Base-by-base conservation (phyloP, 2,329 filamentous ascomycete genomes). In the Ascochyta viciae-villosae region DNA sequence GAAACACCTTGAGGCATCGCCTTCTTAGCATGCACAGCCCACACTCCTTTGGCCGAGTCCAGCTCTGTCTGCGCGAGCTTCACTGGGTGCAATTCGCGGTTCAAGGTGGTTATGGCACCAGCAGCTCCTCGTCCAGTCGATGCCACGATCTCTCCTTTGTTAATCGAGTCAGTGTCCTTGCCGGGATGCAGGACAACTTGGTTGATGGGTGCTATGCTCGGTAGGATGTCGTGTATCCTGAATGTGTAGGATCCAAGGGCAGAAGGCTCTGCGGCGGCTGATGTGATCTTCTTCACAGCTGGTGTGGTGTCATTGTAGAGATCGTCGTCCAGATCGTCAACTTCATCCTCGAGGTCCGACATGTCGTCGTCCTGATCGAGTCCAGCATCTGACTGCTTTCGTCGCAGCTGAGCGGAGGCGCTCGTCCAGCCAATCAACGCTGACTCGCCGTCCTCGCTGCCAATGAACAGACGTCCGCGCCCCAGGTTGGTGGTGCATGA, bases 381-480 rank as follows among this genome's bases (percentile, higher is more conserved):
- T 44, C 88, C 87, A 4, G 84, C 73, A 38, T 87, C 84, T 23
- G 84, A 82, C 63, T 87, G 87, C 63, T 85, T 89, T 65, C 87
- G 88, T 16, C 63, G 62, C 3, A 81, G 65, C 57, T 87, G 84
- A 10, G 80, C 77, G 50, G 87, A 83, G 63, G 88, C 89, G 60
- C 68, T 69, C 34, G 85, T 87, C 89, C 92, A 97, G 22, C 90
- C 89, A 24, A 99, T 73, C 4, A 99, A 82, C 1, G 91, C 74
- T 0, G 94, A 96, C 64, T 98, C 91, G 8, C 87, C 85, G 51
- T 89, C 85, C 70, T 96, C 91, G 67, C 91, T 96, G 12, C 94
- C 95, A 23, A 96, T 77, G 70, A 99, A 99, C 29, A 98, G 72
- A 16, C 83, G 82, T 10, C 88, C 87, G 50, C 86, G 85, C 4